These are phyloP conservation scores for Chondrus crispus DNA, from an alignment of 23 red algal species.

Conservation along the genomic window DNA sequence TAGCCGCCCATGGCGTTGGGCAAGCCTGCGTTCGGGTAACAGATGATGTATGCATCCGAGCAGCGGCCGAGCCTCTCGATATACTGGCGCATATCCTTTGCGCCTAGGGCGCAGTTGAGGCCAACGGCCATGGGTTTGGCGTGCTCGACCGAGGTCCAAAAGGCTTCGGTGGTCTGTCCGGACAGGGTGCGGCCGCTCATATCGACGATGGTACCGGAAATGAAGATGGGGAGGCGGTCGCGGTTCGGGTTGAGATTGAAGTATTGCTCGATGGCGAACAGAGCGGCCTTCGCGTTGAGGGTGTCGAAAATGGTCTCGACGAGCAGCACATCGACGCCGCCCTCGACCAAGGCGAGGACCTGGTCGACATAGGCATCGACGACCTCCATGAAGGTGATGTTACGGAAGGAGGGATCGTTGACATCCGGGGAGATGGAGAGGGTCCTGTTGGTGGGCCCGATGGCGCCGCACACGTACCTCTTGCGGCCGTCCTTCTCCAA, in stretches of 20 bases:
- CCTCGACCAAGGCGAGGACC: slow-evolving; percentile 52
- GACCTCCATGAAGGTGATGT: slow-evolving; percentile 77
- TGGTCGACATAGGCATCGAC: slow-evolving; percentile 63
- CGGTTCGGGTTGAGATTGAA: slow-evolving; percentile 42
- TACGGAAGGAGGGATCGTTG: slow-evolving; percentile 73
- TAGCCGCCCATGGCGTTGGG: slow-evolving; percentile 88
- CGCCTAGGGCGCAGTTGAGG: slow-evolving; percentile 82
- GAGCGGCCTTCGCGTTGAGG: slow-evolving; percentile 80
- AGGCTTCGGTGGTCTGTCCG: slow-evolving; percentile 87
- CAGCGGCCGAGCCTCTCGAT: slow-evolving; percentile 67
- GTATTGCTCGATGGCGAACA: slow-evolving; percentile 77
- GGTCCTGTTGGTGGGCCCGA: slow-evolving; percentile 80
- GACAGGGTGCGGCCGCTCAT: slow-evolving; percentile 73
- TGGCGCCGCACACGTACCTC: slow-evolving; percentile 69
- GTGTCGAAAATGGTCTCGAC: slow-evolving; percentile 91
- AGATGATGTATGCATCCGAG: slow-evolving; percentile 78
- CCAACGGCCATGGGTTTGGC: slow-evolving; percentile 71
- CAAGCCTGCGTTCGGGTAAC: slow-evolving; percentile 77
- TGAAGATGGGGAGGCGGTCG: slow-evolving; percentile 46
- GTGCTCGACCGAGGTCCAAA: slow-evolving; percentile 69
- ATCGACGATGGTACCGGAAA: slow-evolving; percentile 84
- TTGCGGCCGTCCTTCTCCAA: slow-evolving; percentile 33
- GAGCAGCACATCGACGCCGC: slow-evolving; percentile 67
- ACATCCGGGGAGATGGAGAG: slow-evolving; percentile 80
- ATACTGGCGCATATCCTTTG: slow-evolving; percentile 78